Evolutionary conservation across 768 basidiomycete genomes (phyloP), one percentile per base, ranked within the genome.

Genomic region (Psilocybe subaeruginosa): DNA sequence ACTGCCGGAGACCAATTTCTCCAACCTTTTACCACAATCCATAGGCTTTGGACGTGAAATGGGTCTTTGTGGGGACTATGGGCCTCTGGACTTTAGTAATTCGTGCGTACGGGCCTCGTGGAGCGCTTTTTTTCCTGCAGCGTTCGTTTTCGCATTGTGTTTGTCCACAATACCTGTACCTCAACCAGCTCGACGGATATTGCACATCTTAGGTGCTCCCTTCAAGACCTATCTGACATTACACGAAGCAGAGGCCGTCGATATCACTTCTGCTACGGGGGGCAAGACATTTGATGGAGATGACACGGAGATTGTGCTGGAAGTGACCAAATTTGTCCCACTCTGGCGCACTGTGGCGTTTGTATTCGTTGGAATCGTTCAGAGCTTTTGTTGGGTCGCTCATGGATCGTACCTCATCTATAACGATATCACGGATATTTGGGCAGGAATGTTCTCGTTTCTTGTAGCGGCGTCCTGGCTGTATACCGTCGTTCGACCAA

Each of bases 301-400:
- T 46, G 70, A 70, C 39, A 59, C 51, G 23, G 66, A 61, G 49
- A 63, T 60, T 29, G 57, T 52, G 27, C 43, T 66, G 29, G 65
- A 74, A 54, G 67, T 68, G 8, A 47, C 67, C 6, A 62, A 65
- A 9, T 66, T 63, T 6, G 74, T 78, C 11, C 82, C 85, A 0
- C 75, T 89, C 7, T 90, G 89, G 87, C 83, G 85, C 43, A 84
- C 86, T 1, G 62, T 86, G 47, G 65, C 84, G n/a, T 81, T 91
- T 48, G 77, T 81, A 0, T 77, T 81, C 60, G 64, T 88, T 2
- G 85, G 88, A 0, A 80, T 90, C 37, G 39, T 80, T 4, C 82
- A 89, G 66, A 76, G 83, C 0, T 73, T 92, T 4, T 68, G 73
- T 8, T 91, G 90, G 88, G 70, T 89, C 2, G 80, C 78, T n/a